Base-by-base conservation (phyloP, 768 basidiomycete species). In the Xerocomellus intermedius region DNA sequence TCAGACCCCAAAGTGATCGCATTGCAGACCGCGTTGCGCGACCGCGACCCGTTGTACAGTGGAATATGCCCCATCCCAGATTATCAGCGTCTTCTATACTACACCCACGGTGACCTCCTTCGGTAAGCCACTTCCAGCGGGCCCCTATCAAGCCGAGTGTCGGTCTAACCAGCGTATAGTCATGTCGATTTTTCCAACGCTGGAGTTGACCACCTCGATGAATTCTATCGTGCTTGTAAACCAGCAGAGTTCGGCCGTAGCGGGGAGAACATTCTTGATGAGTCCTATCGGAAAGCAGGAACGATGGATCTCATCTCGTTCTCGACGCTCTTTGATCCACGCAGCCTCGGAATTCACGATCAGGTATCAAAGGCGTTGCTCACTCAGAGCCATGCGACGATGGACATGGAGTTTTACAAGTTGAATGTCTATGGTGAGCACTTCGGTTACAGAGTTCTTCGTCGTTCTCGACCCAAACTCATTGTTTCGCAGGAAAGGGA, bases 341-440 rank as follows among this genome's bases (percentile, higher is more conserved):
- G 26, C 32, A 43, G 28, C 7, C 46, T 58, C 13, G 28, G 58
- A 2, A 46, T 57, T 43, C 38, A 53, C 16, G 37, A 57, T 13
- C 45, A 39, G 8, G 30, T 53, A 1, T 48, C 48, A 6, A 44
- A 35, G 10, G 43, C 33, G 10, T 48, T 59, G 41, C 52, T 60
- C 16, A 56, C 60, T 5, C 0, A 35, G 36, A 24, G 24, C 4
- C 5, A 38, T 2, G 48, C 54, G 9, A 17, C 33, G 36, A 45
- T 45, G 37, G 32, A 39, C 0, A 14, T 10, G 56, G 75, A 80
- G 57, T 52, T 78, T 7, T 77, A 79, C 62, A 79, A 80, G 55
- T 65, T 81, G 48, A 78, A 80, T 48, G 73, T 79, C 5, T 80
- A 81, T 48, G 74, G 81, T 79, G 33, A 38, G 39, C n/a, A 8